Percentiles rank a stretch among this genome's conserved stretches.
Evolutionary conservation across 176 grass and related monocot genomes (phyloP).

Genomic region (Carex cristatella): DNA sequence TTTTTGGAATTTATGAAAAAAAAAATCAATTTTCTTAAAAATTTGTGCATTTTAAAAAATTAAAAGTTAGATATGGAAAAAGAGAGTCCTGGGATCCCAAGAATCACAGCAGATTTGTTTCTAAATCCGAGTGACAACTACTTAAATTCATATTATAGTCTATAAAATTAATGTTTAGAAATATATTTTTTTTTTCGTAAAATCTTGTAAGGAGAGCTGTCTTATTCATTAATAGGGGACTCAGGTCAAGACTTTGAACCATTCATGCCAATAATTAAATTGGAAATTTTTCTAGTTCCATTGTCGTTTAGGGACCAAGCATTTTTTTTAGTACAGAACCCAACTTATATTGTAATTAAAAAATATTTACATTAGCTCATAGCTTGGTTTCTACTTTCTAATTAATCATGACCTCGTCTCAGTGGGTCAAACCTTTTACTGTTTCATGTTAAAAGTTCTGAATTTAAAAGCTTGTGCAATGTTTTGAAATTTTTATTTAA

Average conservation of each 20-base stretch:
- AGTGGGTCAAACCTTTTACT: background rate
- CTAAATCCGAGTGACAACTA: too few species aligned
- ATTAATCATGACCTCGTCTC: background rate
- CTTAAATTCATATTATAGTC: too few species aligned
- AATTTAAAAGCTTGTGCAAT: background rate
- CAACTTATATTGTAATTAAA: background rate
- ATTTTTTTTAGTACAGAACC: background rate
- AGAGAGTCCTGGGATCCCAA: too few species aligned
- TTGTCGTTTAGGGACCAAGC: background rate
- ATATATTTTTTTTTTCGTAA: background rate
- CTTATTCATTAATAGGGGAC: background rate
- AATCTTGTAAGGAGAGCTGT: background rate
- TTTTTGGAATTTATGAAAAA: too few species aligned
- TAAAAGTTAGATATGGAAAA: too few species aligned
- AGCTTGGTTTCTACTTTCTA: background rate
- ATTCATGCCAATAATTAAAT: background rate
- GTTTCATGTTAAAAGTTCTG: background rate
- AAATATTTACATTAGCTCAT: background rate
- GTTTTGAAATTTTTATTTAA: too few species aligned
- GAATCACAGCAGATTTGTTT: too few species aligned
- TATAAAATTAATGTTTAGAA: too few species aligned
- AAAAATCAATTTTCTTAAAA: too few species aligned
- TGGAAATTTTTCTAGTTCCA: background rate
- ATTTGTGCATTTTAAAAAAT: too few species aligned
- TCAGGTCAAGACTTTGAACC: background rate